phyloP scores from a whole-genome alignment of 2,329 filamentous ascomycete species.

The Stagonosporopsis cucurbitacearum region DNA sequence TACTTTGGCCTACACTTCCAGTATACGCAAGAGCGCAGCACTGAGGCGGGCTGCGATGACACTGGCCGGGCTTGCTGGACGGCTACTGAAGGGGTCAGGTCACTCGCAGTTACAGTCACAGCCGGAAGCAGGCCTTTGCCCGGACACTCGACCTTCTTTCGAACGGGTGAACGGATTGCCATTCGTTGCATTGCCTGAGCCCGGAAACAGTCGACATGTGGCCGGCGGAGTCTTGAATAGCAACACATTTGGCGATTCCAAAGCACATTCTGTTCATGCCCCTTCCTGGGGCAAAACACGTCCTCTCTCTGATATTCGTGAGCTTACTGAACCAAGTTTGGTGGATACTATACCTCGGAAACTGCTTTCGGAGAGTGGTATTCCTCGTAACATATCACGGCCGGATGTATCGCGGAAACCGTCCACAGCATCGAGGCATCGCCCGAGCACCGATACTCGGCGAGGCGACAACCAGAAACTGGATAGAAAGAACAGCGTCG shows the following conservation, averaged over 20 bases:
- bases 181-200: slow-evolving; percentile 18
- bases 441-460: slow-evolving; percentile 40
- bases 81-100: slow-evolving; percentile 47
- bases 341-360: slow-evolving; percentile 46
- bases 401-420: slow-evolving; percentile 40
- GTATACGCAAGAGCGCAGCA: slow-evolving; percentile 15
- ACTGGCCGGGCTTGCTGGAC: slow-evolving; percentile 39
- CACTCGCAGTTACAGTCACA: slow-evolving; percentile 34
- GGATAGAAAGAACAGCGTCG: slow-evolving; percentile 36
- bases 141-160: slow-evolving; percentile 24
- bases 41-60: slow-evolving; percentile 39
- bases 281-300: slow-evolving; percentile 48
- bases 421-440: slow-evolving; percentile 39
- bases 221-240: slow-evolving; percentile 36
- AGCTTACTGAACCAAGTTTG: slow-evolving; percentile 58
- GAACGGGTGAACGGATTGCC: slow-evolving; percentile 24
- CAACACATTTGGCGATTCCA: slow-evolving; percentile 33
- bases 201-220: slow-evolving; percentile 18
- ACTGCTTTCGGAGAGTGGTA: slow-evolving; percentile 27
- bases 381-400: slow-evolving; percentile 35
- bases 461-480: slow-evolving; percentile 39
- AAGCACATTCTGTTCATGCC: slow-evolving; percentile 31
- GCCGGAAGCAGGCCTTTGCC: slow-evolving; percentile 27
- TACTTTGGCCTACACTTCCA: slow-evolving; percentile 13
- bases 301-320: slow-evolving; percentile 58